These are phyloP conservation scores for Candida sphagnicola DNA, from an alignment of 805 yeast species.

Conservation along the genomic window DNA sequence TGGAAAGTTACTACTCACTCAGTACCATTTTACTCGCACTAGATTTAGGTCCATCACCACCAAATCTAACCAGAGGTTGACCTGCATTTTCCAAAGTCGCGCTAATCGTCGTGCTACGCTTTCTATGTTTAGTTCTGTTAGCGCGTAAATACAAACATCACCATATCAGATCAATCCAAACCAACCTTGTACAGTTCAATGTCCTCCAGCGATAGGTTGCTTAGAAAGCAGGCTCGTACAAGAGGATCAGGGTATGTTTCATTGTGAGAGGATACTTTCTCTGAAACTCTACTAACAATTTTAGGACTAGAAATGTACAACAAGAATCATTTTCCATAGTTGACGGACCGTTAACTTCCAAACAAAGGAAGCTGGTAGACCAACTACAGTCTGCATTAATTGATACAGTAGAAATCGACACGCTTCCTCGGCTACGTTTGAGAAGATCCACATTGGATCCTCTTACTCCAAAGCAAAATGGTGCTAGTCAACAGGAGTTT, in stretches of 20 bases:
- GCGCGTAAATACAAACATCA: neutral
- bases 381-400: constrained; percentile 21
- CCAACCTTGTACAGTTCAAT: neutral
- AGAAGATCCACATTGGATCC: constrained; percentile 5
- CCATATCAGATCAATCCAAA: neutral
- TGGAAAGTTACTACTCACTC: too few species aligned
- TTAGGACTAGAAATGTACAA: constrained; percentile 2
- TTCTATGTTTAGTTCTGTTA: too few species aligned
- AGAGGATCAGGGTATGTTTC: constrained; percentile 43
- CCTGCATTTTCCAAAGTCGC: too few species aligned
- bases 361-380: neutral
- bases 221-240: constrained; percentile 21
- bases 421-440: constrained; percentile 7
- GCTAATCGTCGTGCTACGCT: too few species aligned
- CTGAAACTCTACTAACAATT: neutral
- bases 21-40: too few species aligned
- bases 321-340: constrained; percentile 2
- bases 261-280: too few species aligned
- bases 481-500: constrained; percentile 2
- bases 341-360: constrained; percentile 1
- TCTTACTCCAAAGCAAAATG: neutral
- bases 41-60: neutral
- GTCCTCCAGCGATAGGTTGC: neutral
- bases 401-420: constrained; percentile 16
- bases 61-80: too few species aligned